A percentile compares a stretch with the other conserved stretches of the same genome.
Evolutionary conservation across 768 basidiomycete genomes (phyloP).

Genomic region (Filobasidium floriforme): DNA sequence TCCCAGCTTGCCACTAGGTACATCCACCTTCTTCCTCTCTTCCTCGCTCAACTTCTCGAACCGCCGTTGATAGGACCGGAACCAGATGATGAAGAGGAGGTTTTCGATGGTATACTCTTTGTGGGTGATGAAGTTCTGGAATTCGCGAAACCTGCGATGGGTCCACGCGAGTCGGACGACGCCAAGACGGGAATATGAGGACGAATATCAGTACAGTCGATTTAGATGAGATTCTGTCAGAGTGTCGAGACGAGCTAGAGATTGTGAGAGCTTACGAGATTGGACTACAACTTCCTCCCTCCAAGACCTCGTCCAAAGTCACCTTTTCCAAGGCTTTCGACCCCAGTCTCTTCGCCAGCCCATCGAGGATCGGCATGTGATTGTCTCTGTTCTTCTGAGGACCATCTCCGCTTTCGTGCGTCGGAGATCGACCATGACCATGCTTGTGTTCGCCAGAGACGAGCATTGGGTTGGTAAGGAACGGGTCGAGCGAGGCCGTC

Average conservation of each 20-base stretch:
- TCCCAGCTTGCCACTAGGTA: constrained; percentile 32
- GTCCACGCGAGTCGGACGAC: background rate
- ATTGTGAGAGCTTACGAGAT: background rate
- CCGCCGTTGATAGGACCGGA: constrained; percentile 30
- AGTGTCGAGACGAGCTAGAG: background rate
- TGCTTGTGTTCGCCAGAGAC: background rate
- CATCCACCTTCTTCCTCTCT: constrained; percentile 24
- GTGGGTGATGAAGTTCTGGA: constrained; percentile 33
- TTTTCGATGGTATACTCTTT: constrained; percentile 39
- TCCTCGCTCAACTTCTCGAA: constrained; percentile 23
- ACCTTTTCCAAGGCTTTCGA: background rate
- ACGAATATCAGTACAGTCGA: background rate
- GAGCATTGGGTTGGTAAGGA: background rate
- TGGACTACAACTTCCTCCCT: constrained; percentile 21
- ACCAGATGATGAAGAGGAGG: constrained; percentile 39
- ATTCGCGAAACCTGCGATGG: constrained; percentile 29
- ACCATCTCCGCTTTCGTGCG: background rate
- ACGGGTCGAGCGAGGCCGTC: background rate
- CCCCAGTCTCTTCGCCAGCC: constrained; percentile 26
- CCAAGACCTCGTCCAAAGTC: constrained; percentile 8
- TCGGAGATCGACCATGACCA: background rate
- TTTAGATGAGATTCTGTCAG: background rate
- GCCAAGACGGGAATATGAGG: background rate
- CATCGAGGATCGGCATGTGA: background rate
- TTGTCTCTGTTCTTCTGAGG: too few species aligned